Base-by-base conservation (phyloP, 208 protist genomes). In the Lotmaria passim region DNA sequence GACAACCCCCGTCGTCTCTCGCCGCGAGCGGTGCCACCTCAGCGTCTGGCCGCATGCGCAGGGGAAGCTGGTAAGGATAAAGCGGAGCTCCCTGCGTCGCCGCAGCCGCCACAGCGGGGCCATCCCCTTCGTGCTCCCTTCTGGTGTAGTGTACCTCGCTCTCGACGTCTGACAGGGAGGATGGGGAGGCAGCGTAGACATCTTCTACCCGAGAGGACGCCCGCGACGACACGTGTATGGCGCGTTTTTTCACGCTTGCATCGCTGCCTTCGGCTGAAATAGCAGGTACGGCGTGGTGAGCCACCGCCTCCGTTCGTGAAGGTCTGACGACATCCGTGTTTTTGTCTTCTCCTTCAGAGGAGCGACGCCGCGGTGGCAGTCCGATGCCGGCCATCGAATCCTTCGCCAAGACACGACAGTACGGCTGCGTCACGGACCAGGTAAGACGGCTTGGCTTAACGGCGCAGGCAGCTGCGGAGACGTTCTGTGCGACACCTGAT, bases 311-410 rank as follows among this genome's bases (percentile, higher is more conserved):
- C n/a, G n/a, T n/a, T n/a, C n/a, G n/a, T n/a, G n/a, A n/a, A n/a
- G n/a, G n/a, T n/a, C n/a, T n/a, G n/a, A n/a, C n/a, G n/a, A n/a
- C n/a, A n/a, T n/a, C 23, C 7, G n/a, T 21, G 3, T 36, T 36
- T 19, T n/a, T 23, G 28, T 4, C 52, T 58, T 30, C 19, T n/a
- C n/a, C n/a, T n/a, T n/a, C n/a, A n/a, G n/a, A n/a, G n/a, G n/a
- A n/a, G n/a, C n/a, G n/a, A 14, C 47, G 7, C 2, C 5, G 43
- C n/a, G 38, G 58, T 17, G 71, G 63, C 15, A 70, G 5, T 23
- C 71, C 71, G 17, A 66, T 65, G 7, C 41, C 57, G 8, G 63
- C 62, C 15, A 71, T 31, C 0, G 71, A 77, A 12, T 30, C 57
- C 8, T 48, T 44, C 8, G 71, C 71, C 7, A 64, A 39, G 12